Percentiles rank a stretch among this genome's conserved stretches.
These are phyloP conservation scores for Pleurozium schreberi DNA, from an alignment of 225 moss, liverwort and hornwort genomes.

Conservation along the genomic window DNA sequence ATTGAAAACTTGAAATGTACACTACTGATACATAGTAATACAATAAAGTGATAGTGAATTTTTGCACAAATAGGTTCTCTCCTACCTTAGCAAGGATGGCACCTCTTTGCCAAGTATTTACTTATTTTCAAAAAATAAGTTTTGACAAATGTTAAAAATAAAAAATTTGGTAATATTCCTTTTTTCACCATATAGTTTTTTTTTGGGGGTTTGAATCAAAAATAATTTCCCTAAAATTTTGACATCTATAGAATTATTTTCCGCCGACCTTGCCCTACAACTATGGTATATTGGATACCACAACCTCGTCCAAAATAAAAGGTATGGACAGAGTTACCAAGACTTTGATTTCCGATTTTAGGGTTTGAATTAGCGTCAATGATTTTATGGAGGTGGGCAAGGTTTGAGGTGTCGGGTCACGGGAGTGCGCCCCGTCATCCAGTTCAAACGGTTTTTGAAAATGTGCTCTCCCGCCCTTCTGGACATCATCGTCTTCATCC, in stretches of 20 bases:
- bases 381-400: not conserved
- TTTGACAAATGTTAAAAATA: no score
- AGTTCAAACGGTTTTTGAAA: constrained; percentile 15
- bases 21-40: not conserved
- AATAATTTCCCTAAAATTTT: no score
- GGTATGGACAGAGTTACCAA: no score
- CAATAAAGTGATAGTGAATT: not conserved
- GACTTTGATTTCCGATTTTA: not conserved
- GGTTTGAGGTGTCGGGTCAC: not conserved
- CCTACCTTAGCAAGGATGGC: not conserved
- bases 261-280: no score
- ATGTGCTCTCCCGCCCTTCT: not conserved
- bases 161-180: no score
- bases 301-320: not conserved
- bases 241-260: no score
- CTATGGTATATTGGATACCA: no score
- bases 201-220: no score
- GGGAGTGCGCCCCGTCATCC: not conserved
- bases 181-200: no score
- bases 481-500: not conserved
- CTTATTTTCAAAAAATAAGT: no score
- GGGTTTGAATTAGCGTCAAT: not conserved
- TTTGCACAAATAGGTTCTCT: not conserved
- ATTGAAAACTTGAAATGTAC: not conserved
- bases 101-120: no score